These are phyloP conservation scores for Neurospora sp. DNA, from an alignment of 495 filamentous ascomycete species.

Conservation along the genomic window DNA sequence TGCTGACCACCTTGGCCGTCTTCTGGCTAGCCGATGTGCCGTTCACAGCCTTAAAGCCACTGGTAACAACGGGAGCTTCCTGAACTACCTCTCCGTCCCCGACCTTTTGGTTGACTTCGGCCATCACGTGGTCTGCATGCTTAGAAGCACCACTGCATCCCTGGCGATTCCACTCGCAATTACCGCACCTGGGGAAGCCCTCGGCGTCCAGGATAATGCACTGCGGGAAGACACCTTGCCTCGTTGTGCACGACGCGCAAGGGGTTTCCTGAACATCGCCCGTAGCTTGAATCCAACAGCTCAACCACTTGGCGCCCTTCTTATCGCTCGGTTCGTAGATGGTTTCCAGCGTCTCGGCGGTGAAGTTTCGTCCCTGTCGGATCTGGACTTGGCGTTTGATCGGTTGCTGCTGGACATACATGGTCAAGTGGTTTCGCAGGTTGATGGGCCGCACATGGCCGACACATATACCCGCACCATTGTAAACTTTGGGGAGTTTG, in stretches of 20 bases:
- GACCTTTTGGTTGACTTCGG: neutral
- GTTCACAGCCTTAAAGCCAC: constrained; percentile 21
- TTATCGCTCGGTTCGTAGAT: constrained; percentile 16
- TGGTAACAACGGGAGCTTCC: neutral
- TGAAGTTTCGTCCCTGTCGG: constrained; percentile 17
- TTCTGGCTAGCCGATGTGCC: neutral
- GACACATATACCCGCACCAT: constrained; percentile 7
- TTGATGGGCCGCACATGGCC: constrained; percentile 8
- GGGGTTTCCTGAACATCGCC: constrained; percentile 14
- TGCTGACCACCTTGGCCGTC: neutral
- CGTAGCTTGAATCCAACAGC: constrained; percentile 22
- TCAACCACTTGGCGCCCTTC: constrained; percentile 21
- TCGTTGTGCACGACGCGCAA: constrained; percentile 13
- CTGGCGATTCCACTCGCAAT: constrained; percentile 25
- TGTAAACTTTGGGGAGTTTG: neutral
- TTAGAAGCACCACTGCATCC: constrained; percentile 11
- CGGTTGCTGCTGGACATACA: constrained; percentile 7
- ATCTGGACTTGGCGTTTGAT: constrained; percentile 17
- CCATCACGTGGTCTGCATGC: neutral
- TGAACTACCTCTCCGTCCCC: neutral
- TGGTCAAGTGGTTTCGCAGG: constrained; percentile 8
- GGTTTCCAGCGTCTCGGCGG: constrained; percentile 10
- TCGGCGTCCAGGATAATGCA: constrained; percentile 16
- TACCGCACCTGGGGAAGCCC: constrained; percentile 21
- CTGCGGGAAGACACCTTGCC: constrained; percentile 12